Evolutionary conservation across 306 rosid genomes (phyloP).

Genomic region (Medicago arabica): DNA sequence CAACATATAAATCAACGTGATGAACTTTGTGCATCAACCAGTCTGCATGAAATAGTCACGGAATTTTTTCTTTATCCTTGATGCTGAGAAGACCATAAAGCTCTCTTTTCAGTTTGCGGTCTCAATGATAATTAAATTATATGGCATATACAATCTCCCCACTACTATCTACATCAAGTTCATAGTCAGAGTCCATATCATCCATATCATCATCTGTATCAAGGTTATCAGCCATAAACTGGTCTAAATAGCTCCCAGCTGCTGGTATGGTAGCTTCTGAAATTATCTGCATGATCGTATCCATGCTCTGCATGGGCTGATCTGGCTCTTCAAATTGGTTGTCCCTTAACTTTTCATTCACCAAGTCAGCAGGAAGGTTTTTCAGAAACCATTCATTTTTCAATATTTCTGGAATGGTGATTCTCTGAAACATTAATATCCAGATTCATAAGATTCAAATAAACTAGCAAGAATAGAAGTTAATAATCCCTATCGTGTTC

Average conservation of each 20-base stretch:
- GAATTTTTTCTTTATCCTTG: conserved; percentile 26
- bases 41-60: conserved; percentile 30
- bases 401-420: conserved; percentile 77
- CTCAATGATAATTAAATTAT: conserved; percentile 41
- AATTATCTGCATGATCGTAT: conserved; percentile 88
- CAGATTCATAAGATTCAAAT: conserved; percentile 31
- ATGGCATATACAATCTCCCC: conserved; percentile 94
- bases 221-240: conserved; percentile 52
- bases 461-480: conserved; percentile 27
- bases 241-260: conserved; percentile 62
- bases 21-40: conserved; percentile 28
- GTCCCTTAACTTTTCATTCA: conserved; percentile 66
- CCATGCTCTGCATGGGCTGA: conserved; percentile 86
- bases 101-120: conserved; percentile 9
- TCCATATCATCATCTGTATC: conserved; percentile 83
- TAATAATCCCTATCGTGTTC: conserved; percentile 12
- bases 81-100: conserved; percentile 32
- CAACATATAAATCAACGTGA: conserved; percentile 41
- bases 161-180: conserved; percentile 90
- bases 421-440: conserved; percentile 65
- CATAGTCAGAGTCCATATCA: conserved; percentile 75
- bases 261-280: conserved; percentile 92
- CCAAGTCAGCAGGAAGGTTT: conserved; percentile 83
- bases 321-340: conserved; percentile 87
- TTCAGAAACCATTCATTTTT: conserved; percentile 82